phyloP scores from a whole-genome alignment of 768 basidiomycete genomes.

The Lactarius hatsudake region DNA sequence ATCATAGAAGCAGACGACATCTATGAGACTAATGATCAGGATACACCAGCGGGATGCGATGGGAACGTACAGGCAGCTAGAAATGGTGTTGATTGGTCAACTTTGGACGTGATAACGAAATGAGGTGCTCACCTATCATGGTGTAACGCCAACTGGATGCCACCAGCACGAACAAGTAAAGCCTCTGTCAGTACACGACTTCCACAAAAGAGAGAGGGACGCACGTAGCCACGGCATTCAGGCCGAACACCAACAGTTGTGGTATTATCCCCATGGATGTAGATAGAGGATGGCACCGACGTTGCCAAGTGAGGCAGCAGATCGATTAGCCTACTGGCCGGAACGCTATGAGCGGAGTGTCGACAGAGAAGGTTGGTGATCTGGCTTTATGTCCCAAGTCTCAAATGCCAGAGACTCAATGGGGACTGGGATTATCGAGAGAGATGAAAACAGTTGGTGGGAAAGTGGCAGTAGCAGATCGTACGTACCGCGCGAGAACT shows the following conservation, averaged over 20 bases:
- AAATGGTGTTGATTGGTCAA: neutral
- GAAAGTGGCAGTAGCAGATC: no score
- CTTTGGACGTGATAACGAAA: neutral
- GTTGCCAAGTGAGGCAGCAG: no score
- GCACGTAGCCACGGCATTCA: neutral
- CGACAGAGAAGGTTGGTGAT: no score
- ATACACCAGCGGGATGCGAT: neutral
- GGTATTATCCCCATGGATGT: neutral
- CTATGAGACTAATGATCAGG: constrained; percentile 3
- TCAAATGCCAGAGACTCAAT: no score
- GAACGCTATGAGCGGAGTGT: neutral
- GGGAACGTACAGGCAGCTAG: constrained; percentile 14
- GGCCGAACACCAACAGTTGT: neutral
- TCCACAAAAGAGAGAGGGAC: neutral
- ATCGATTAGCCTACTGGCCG: no score
- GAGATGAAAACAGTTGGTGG: no score
- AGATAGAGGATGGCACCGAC: neutral
- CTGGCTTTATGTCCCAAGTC: no score
- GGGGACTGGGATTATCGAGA: no score
- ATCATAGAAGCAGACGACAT: constrained; percentile 25
- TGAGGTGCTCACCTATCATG: constrained; percentile 1
- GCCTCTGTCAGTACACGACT: neutral
- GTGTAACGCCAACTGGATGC: constrained; percentile 20
- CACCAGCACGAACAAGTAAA: neutral
- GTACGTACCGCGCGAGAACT: no score